Percentiles rank a stretch among this genome's conserved stretches.
phyloP scores from a whole-genome alignment of 176 grass and related monocot genomes.

The Eragrostis curvula region DNA sequence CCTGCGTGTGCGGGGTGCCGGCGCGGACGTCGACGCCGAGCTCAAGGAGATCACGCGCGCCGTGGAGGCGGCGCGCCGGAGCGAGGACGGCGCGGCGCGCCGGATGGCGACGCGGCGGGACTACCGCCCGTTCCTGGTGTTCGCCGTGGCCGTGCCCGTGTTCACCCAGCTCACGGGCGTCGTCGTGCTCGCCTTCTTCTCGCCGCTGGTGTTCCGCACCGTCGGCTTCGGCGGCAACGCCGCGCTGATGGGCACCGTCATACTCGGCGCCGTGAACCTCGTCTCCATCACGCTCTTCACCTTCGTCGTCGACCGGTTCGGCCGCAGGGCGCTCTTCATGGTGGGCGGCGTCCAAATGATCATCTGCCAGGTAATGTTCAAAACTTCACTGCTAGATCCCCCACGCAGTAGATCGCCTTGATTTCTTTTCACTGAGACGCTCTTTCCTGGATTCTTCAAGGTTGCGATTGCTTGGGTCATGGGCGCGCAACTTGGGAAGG shows the following conservation, averaged over 20 bases:
- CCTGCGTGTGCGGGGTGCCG: conserved; percentile 49
- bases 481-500: conserved; percentile 47
- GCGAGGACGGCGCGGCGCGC: conserved; percentile 65
- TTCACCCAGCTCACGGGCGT: conserved; percentile 94
- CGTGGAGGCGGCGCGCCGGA: conserved; percentile 41
- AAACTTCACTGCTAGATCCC: no score
- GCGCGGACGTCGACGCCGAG: conserved; percentile 75
- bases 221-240: conserved; percentile 72
- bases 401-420: neutral
- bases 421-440: neutral
- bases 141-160: conserved; percentile 72
- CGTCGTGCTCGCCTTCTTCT: conserved; percentile 75
- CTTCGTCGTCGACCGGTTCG: conserved; percentile 66
- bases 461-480: conserved; percentile 74
- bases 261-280: conserved; percentile 67
- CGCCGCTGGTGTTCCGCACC: conserved; percentile 74
- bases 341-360: conserved; percentile 72
- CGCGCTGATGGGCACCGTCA: conserved; percentile 64
- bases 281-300: conserved; percentile 58
- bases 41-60: conserved; percentile 45
- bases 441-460: conserved; percentile 33
- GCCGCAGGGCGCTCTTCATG: conserved; percentile 82
- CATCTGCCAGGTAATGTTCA: conserved; percentile 48
- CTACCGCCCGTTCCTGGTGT: conserved; percentile 79
- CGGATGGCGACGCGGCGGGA: conserved; percentile 50